phyloP scores from a whole-genome alignment of 2,329 filamentous ascomycete genomes.

The Stagonosporopsis cucurbitacearum region DNA sequence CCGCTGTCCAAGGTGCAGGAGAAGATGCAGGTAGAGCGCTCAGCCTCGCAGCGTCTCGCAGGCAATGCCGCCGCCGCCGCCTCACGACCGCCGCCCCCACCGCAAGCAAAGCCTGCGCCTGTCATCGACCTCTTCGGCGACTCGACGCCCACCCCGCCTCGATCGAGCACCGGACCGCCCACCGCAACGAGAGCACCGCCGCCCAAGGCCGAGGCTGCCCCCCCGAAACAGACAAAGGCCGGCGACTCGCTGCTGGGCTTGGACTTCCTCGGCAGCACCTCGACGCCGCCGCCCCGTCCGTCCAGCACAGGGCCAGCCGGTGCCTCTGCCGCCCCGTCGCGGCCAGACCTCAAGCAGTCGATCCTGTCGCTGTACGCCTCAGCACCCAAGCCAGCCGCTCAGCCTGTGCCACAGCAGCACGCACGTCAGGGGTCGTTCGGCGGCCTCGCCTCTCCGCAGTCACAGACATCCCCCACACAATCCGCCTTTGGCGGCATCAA shows the following conservation, averaged over 20 bases:
- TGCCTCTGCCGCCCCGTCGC: constrained; percentile 67
- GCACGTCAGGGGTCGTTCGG: constrained; percentile 57
- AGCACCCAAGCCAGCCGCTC: constrained; percentile 74
- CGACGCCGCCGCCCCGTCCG: constrained; percentile 75
- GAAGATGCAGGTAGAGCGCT: constrained; percentile 71
- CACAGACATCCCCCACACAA: constrained; percentile 45
- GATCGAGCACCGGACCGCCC: constrained; percentile 76
- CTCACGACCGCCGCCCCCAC: constrained; percentile 36
- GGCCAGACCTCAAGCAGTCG: constrained; percentile 95
- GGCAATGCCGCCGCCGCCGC: constrained; percentile 44
- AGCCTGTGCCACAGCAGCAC: constrained; percentile 58
- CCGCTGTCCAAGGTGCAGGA: constrained; percentile 72
- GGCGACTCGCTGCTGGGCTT: constrained; percentile 87
- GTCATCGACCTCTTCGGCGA: constrained; percentile 82
- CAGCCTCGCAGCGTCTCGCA: constrained; percentile 59
- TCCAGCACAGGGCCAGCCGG: constrained; percentile 73
- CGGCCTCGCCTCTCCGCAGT: constrained; percentile 56
- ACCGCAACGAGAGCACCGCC: constrained; percentile 60
- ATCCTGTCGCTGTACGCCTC: constrained; percentile 94
- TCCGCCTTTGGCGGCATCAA: constrained; percentile 70
- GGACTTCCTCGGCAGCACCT: constrained; percentile 80
- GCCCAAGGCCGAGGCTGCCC: constrained; percentile 69
- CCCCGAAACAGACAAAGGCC: constrained; percentile 68
- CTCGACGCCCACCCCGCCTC: constrained; percentile 67
- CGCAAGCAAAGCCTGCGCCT: constrained; percentile 48